phyloP scores from a whole-genome alignment of 805 yeast genomes.

The Hanseniaspora vineae region DNA sequence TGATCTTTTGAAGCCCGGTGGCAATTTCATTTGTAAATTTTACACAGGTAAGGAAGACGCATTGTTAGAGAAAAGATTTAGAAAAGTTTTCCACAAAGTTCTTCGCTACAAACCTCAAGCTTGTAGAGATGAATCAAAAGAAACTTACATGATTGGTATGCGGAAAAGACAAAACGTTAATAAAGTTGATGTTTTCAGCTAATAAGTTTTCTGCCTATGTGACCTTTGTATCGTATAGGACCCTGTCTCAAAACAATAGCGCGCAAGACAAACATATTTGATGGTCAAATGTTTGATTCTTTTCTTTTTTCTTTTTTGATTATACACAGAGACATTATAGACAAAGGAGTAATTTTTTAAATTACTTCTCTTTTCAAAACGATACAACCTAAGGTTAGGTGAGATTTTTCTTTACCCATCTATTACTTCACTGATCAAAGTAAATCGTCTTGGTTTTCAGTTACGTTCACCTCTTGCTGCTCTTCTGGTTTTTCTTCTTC shows the following conservation, averaged over 20 bases:
- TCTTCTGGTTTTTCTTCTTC: conserved; percentile 7
- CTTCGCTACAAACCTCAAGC: conserved; percentile 68
- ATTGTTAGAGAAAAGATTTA: conserved; percentile 45
- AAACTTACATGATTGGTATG: conserved; percentile 67
- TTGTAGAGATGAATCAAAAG: conserved; percentile 67
- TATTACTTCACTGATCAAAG: conserved; percentile 6
- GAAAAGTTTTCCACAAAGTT: conserved; percentile 48
- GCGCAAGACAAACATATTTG: no score
- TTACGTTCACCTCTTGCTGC: not conserved
- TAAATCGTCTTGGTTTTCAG: conserved; percentile 11
- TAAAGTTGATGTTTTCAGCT: conserved; percentile 32
- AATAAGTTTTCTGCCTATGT: no score
- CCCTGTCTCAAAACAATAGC: no score
- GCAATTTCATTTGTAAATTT: conserved; percentile 69
- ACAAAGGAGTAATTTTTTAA: not conserved
- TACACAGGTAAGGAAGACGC: conserved; percentile 74
- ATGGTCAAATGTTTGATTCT: no score
- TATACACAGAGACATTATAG: conserved; percentile 3
- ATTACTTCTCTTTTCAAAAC: no score
- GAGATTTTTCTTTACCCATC: conserved; percentile 3
- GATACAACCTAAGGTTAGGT: no score
- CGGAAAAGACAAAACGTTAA: conserved; percentile 31
- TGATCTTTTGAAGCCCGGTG: conserved; percentile 56
- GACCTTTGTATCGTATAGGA: no score
- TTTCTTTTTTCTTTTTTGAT: not conserved